These are phyloP conservation scores for Bondarzewia mesenterica DNA, from an alignment of 1,284 basidiomycete genomes.

Conservation along the genomic window DNA sequence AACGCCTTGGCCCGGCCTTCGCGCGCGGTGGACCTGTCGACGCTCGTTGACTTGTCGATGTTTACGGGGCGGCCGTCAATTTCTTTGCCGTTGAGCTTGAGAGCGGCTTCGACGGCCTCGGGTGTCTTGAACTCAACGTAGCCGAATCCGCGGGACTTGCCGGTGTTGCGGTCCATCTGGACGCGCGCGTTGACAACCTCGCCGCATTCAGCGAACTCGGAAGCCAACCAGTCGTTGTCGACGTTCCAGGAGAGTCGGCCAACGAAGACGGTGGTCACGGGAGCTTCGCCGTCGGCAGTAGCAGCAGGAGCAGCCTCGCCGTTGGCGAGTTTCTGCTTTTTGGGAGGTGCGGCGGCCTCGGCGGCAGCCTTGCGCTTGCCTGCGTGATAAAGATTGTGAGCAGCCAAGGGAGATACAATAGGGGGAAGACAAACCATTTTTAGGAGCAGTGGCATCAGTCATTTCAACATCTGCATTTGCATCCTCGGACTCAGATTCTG, in stretches of 20 bases:
- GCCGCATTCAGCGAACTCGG: slow-evolving; percentile 87
- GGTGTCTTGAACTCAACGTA: slow-evolving; percentile 88
- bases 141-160: slow-evolving; percentile 88
- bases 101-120: slow-evolving; percentile 71
- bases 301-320: slow-evolving; percentile 40
- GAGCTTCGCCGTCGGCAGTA: slow-evolving; percentile 32
- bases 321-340: slow-evolving; percentile 76
- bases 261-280: slow-evolving; percentile 79
- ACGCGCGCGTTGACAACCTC: slow-evolving; percentile 85
- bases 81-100: slow-evolving; percentile 73
- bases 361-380: slow-evolving; percentile 87
- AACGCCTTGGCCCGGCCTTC: slow-evolving; percentile 77
- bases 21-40: slow-evolving; percentile 40
- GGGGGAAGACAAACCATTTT: slow-evolving; percentile 32
- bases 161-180: slow-evolving; percentile 85
- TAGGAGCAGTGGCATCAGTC: slow-evolving; percentile 35
- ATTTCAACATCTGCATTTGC: slow-evolving; percentile 55
- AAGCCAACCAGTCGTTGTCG: slow-evolving; percentile 92
- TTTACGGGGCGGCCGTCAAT: slow-evolving; percentile 90
- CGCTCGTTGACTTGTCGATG: slow-evolving; percentile 72
- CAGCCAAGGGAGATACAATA: background rate
- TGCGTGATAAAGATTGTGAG: slow-evolving; percentile 12
- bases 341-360: slow-evolving; percentile 50
- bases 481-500: slow-evolving; percentile 23
- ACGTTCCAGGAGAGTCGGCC: slow-evolving; percentile 96